phyloP scores from a whole-genome alignment of 352 stramenopile species.

The Globisporangium parvum region DNA sequence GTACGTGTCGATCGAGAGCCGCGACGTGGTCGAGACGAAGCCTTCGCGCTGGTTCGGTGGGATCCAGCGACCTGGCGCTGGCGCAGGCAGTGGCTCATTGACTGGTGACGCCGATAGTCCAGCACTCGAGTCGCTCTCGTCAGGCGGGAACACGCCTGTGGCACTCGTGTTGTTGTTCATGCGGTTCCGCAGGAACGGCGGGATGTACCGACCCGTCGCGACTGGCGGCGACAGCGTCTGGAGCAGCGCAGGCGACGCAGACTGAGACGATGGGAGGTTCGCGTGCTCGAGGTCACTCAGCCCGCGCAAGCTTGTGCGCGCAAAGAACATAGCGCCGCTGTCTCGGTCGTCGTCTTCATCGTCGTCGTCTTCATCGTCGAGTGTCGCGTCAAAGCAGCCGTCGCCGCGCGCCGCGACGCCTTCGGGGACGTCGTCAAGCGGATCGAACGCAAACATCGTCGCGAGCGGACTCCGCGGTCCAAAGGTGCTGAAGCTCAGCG shows the following conservation, averaged over 20 bases:
- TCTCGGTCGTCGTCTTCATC: constrained; percentile 17
- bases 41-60: constrained; percentile 52
- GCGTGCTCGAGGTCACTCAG: too few species aligned
- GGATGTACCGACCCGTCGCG: constrained; percentile 62
- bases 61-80: constrained; percentile 39
- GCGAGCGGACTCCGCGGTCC: constrained; percentile 59
- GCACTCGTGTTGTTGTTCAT: constrained; percentile 1
- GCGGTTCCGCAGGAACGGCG: constrained; percentile 66
- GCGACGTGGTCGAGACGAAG: constrained; percentile 20
- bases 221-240: constrained; percentile 52
- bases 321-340: background rate
- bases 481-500: constrained; percentile 46
- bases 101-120: constrained; percentile 27
- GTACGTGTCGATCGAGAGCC: constrained; percentile 40
- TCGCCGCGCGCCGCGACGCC: constrained; percentile 11
- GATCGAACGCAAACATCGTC: constrained; percentile 71
- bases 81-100: constrained; percentile 29
- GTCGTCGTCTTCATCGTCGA: constrained; percentile 16
- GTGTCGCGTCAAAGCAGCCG: constrained; percentile 19
- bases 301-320: background rate
- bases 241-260: constrained; percentile 27
- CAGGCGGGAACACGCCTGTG: too few species aligned
- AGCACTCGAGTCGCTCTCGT: background rate
- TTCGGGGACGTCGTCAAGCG: constrained; percentile 57
- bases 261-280: background rate